Conservation (phyloP, 1,139 yeast species). For the Taphrina betulina region DNA sequence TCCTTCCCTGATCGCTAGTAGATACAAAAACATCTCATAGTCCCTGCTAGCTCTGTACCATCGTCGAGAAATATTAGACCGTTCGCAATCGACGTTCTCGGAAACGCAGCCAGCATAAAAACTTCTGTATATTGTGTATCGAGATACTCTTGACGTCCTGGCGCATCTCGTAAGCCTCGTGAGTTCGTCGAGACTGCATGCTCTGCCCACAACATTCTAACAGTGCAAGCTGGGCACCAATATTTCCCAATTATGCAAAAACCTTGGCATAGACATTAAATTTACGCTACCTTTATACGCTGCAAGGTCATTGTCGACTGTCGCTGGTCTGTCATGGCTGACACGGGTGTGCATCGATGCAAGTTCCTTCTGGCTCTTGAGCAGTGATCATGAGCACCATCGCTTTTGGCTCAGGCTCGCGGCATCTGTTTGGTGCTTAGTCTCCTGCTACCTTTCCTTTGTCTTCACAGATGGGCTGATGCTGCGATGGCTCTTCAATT, state of each 20-base stretch:
- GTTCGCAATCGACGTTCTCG: no score
- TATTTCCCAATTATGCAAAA: slow-evolving; percentile 27
- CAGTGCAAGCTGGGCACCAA: slow-evolving; percentile 29
- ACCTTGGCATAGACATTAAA: slow-evolving; percentile 29
- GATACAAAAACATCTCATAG: no score
- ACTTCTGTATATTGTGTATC: no score
- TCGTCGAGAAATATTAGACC: no score
- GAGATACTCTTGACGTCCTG: no score
- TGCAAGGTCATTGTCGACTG: slow-evolving; percentile 22
- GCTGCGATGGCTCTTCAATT: slow-evolving; percentile 85
- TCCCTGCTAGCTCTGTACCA: no score
- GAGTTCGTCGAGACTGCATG: no score
- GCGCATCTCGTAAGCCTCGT: no score
- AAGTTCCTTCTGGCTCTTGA: not conserved
- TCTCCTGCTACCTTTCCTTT: slow-evolving; percentile 78
- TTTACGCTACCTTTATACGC: slow-evolving; percentile 22
- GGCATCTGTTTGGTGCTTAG: slow-evolving; percentile 57
- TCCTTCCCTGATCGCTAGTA: no score
- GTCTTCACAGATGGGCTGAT: slow-evolving; percentile 84
- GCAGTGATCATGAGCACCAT: not conserved
- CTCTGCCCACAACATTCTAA: no score
- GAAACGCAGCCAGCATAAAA: no score
- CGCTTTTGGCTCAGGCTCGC: slow-evolving; percentile 37
- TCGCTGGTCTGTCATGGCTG: slow-evolving; percentile 20
- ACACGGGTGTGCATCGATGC: slow-evolving; percentile 5